Conservation (phyloP, 257 asterid species). For the Solanum peruvianum region DNA sequence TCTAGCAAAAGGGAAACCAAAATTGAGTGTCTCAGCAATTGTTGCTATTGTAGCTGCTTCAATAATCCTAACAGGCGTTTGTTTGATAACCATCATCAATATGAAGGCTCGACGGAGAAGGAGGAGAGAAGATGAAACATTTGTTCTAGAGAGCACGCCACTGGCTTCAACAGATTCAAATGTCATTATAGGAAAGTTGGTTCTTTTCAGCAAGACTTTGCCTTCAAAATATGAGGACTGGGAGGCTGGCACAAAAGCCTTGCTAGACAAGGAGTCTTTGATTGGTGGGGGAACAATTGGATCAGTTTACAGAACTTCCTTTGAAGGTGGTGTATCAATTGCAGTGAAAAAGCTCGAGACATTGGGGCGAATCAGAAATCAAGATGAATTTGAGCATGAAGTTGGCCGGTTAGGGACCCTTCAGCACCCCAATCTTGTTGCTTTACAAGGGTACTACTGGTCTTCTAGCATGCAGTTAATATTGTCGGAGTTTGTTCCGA, state of each 20-base stretch:
- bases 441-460: slow-evolving; percentile 84
- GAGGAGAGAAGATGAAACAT: slow-evolving; percentile 38
- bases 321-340: slow-evolving; percentile 62
- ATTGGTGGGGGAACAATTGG: slow-evolving; percentile 93
- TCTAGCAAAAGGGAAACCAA: slow-evolving; percentile 32
- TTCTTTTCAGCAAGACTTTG: slow-evolving; percentile 65
- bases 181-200: slow-evolving; percentile 74
- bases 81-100: slow-evolving; percentile 58
- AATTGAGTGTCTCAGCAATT: slow-evolving; percentile 57
- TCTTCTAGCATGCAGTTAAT: slow-evolving; percentile 77
- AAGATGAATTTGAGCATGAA: slow-evolving; percentile 87
- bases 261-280: slow-evolving; percentile 78
- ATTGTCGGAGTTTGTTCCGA: slow-evolving; percentile 49
- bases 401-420: slow-evolving; percentile 63
- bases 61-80: slow-evolving; percentile 56
- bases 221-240: slow-evolving; percentile 94
- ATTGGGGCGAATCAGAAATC: slow-evolving; percentile 66
- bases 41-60: slow-evolving; percentile 84
- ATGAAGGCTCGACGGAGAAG: slow-evolving; percentile 44
- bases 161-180: slow-evolving; percentile 68
- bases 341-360: slow-evolving; percentile 88
- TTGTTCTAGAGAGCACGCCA: slow-evolving; percentile 61
- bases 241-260: slow-evolving; percentile 89
- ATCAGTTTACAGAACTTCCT: slow-evolving; percentile 63
- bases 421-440: slow-evolving; percentile 58